phyloP scores from a whole-genome alignment of 176 grass and related monocot genomes.

The Oropetium thomaeum region DNA sequence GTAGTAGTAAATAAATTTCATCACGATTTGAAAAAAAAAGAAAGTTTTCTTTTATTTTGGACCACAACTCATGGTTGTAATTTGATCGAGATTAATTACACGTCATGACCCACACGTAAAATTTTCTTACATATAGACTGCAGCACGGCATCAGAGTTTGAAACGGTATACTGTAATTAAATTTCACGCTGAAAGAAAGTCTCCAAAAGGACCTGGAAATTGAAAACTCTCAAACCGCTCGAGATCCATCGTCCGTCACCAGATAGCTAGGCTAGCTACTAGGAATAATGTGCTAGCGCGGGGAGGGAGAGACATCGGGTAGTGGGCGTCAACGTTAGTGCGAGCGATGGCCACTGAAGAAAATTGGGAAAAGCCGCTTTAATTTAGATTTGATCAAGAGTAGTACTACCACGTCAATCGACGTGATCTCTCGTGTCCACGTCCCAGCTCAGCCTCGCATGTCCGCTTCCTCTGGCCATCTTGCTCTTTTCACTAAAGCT shows the following conservation, averaged over 20 bases:
- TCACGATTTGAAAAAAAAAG: background rate
- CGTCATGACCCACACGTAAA: background rate
- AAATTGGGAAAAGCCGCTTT: background rate
- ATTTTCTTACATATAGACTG: background rate
- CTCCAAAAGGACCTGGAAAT: too few relatives aligned
- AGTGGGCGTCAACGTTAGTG: constrained; percentile 36
- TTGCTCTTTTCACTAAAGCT: constrained; percentile 23
- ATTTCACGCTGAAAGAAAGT: too few relatives aligned
- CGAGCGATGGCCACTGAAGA: too few relatives aligned
- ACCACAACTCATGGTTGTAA: background rate
- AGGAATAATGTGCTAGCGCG: background rate
- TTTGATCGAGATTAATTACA: background rate
- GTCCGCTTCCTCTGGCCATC: constrained; percentile 27
- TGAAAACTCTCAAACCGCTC: background rate
- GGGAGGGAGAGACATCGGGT: background rate
- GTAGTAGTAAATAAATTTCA: background rate
- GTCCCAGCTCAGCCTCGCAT: constrained; percentile 18
- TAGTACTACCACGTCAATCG: background rate
- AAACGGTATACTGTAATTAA: background rate
- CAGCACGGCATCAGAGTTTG: too few relatives aligned
- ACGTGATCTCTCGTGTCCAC: background rate
- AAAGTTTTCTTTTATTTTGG: background rate
- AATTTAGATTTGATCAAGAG: background rate
- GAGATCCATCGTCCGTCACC: background rate
- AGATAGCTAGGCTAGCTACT: too few relatives aligned